Percentiles rank a stretch among this genome's conserved stretches.
Conservation (phyloP, 192 early-diverging fungal species). For the Chytriomyces sp. region DNA sequence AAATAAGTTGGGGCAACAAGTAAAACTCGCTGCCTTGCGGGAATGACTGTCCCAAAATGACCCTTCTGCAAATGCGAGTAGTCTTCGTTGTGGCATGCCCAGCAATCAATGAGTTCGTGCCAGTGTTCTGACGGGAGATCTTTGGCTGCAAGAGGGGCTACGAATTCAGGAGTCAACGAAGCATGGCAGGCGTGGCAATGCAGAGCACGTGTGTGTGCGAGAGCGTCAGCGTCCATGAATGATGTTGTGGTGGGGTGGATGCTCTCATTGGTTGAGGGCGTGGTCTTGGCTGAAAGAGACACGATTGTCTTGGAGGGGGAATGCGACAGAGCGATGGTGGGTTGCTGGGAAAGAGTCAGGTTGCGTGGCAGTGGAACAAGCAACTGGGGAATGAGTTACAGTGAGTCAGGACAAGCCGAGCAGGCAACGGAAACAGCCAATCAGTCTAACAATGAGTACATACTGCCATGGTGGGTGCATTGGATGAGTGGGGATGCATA, state of each 20-base stretch:
- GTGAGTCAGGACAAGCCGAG: no score
- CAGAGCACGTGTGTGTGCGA: slow-evolving; percentile 43
- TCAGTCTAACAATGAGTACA: no score
- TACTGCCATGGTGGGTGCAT: no score
- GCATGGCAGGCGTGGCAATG: slow-evolving; percentile 53
- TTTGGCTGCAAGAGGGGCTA: slow-evolving; percentile 22
- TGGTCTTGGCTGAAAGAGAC: not conserved
- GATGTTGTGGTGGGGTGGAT: not conserved
- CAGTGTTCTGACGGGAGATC: slow-evolving; percentile 61
- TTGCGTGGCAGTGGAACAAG: no score
- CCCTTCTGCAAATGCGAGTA: slow-evolving; percentile 49
- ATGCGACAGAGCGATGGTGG: no score
- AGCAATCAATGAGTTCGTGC: slow-evolving; percentile 62
- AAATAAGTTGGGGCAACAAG: slow-evolving; percentile 46
- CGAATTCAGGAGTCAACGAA: not conserved
- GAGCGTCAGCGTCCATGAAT: not conserved
- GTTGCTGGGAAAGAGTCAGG: no score
- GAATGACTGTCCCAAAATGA: slow-evolving; percentile 46
- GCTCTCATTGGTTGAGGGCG: not conserved
- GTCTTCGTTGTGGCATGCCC: slow-evolving; percentile 63
- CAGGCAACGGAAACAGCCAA: no score
- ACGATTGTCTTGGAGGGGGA: not conserved
- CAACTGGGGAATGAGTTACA: no score
- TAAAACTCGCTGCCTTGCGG: slow-evolving; percentile 29
- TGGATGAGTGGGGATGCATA: no score